Percentiles rank a stretch among this genome's conserved stretches.
Evolutionary conservation across 169 alveolate genomes (phyloP).

Genomic region (Cryptosporidium canis): DNA sequence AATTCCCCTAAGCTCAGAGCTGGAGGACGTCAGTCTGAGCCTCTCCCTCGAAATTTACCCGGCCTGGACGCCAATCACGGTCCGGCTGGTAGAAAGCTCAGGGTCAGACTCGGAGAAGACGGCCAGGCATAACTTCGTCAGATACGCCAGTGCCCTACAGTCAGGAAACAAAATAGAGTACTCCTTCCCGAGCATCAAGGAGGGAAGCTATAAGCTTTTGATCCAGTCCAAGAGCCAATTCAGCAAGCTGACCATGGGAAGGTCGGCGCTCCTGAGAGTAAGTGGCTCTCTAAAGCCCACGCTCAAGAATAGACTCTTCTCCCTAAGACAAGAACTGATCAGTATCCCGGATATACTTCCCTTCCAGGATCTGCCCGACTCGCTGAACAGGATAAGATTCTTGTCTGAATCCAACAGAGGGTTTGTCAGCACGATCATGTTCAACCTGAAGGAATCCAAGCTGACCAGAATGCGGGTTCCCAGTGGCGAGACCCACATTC

Average conservation of each 20-base stretch:
- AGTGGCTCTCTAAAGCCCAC: slow-evolving; percentile 15
- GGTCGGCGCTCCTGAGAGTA: slow-evolving; percentile 1
- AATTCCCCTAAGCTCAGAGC: slow-evolving; percentile 14
- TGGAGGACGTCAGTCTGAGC: slow-evolving; percentile 6
- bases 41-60: slow-evolving; percentile 8
- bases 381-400: slow-evolving; percentile 54
- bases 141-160: neutral
- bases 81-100: neutral
- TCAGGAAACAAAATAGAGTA: slow-evolving; percentile 35
- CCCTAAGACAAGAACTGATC: slow-evolving; percentile 48
- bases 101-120: neutral
- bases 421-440: slow-evolving; percentile 40
- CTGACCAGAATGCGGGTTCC: slow-evolving; percentile 37
- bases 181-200: slow-evolving; percentile 5
- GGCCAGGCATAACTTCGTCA: neutral
- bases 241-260: slow-evolving; percentile 15
- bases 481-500: neutral
- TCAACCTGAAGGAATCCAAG: slow-evolving; percentile 23
- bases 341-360: slow-evolving; percentile 61
- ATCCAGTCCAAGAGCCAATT: slow-evolving; percentile 14
- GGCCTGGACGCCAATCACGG: slow-evolving; percentile 27
- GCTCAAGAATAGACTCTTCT: slow-evolving; percentile 14
- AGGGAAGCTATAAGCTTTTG: slow-evolving; percentile 19
- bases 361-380: slow-evolving; percentile 58
- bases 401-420: slow-evolving; percentile 15